Evolutionary conservation across 148 eudicot genomes (phyloP).

Genomic region (Vaccinium darrowii): DNA sequence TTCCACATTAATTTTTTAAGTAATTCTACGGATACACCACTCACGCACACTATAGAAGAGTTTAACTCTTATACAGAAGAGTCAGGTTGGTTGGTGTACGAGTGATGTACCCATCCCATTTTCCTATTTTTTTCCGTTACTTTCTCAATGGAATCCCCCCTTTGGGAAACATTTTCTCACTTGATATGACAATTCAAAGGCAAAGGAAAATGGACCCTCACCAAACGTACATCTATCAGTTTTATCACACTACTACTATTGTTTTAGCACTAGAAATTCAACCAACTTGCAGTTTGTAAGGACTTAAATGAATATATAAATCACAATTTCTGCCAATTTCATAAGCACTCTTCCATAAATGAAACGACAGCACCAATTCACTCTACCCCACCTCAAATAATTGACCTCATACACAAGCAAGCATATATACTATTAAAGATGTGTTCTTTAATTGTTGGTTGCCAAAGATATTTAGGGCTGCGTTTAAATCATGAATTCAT

Average conservation of each 20-base stretch:
- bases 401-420: background rate
- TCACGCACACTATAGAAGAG: too few species aligned
- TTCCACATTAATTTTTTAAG: too few species aligned
- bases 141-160: conserved; percentile 8
- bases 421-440: too few species aligned
- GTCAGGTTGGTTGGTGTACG: too few species aligned
- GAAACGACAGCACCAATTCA: conserved; percentile 20
- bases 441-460: background rate
- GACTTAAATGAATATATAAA: background rate
- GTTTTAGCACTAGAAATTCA: background rate
- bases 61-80: too few species aligned
- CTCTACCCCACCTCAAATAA: background rate
- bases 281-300: conserved; percentile 12
- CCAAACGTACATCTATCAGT: background rate
- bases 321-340: conserved; percentile 2
- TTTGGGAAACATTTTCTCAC: background rate
- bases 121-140: background rate
- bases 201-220: background rate
- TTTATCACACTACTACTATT: background rate
- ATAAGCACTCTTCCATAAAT: background rate
- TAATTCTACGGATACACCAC: too few species aligned
- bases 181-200: conserved; percentile 10
- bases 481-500: background rate
- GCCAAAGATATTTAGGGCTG: background rate
- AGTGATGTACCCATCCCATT: too few species aligned